Percentiles rank a stretch among this genome's conserved stretches.
Conservation (phyloP, 192 early-diverging fungal species). For the Thamnidium elegans region DNA sequence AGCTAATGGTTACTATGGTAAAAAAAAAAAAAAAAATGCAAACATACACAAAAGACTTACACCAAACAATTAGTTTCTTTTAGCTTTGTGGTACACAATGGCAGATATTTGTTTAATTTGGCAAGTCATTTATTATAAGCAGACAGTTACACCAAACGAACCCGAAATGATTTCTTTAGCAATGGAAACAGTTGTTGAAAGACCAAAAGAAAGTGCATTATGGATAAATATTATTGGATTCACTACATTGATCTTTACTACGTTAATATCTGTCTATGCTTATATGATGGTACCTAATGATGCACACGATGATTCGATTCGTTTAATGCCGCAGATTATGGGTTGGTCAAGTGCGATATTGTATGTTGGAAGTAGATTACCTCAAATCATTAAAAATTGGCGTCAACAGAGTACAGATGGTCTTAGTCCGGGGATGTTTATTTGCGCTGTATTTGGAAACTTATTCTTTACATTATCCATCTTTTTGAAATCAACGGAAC, state of each 20-base stretch:
- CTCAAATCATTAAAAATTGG: slow-evolving; percentile 81
- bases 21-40: slow-evolving; percentile 30
- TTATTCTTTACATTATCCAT: slow-evolving; percentile 56
- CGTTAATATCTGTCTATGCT: not conserved
- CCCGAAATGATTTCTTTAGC: too few species aligned
- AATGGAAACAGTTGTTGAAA: not conserved
- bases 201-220: not conserved
- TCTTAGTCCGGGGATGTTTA: slow-evolving; percentile 76
- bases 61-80: slow-evolving; percentile 40
- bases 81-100: slow-evolving; percentile 68
- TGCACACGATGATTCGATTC: not conserved
- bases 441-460: slow-evolving; percentile 76
- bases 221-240: not conserved
- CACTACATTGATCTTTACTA: not conserved
- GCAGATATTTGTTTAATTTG: slow-evolving; percentile 63
- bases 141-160: too few species aligned
- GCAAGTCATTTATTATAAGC: slow-evolving; percentile 41
- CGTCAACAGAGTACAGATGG: slow-evolving; percentile 69
- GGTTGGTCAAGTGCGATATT: slow-evolving; percentile 73
- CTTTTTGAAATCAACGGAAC: slow-evolving; percentile 64
- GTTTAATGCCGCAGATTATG: slow-evolving; percentile 55
- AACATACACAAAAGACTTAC: not conserved
- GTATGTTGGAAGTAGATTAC: slow-evolving; percentile 70
- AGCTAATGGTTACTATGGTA: slow-evolving; percentile 68
- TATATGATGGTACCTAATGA: not conserved